Conservation (phyloP, 148 eudicot genomes). For the Chenopodium formosanum region DNA sequence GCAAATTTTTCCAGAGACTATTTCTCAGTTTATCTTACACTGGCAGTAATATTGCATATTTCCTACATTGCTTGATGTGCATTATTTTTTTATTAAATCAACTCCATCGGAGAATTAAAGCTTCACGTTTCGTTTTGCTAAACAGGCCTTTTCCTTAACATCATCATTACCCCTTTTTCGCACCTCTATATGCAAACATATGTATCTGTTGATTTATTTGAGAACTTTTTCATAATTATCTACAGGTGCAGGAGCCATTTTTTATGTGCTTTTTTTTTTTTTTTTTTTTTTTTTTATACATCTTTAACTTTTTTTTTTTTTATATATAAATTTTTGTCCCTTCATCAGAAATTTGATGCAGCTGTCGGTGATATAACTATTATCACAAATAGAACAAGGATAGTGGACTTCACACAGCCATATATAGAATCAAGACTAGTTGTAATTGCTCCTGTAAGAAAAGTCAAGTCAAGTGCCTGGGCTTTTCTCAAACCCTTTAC, state of each 20-base stretch:
- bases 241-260: background rate
- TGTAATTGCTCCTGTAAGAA: constrained; percentile 57
- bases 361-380: constrained; percentile 82
- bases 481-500: constrained; percentile 73
- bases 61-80: background rate
- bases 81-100: background rate
- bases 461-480: constrained; percentile 53
- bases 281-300: background rate
- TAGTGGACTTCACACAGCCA: constrained; percentile 88
- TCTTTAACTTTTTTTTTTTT: background rate
- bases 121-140: background rate
- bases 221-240: background rate
- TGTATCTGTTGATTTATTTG: background rate
- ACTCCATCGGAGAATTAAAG: background rate
- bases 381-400: constrained; percentile 64
- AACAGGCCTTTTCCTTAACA: background rate
- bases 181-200: background rate
- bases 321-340: background rate
- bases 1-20: background rate
- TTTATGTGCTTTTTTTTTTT: background rate
- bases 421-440: constrained; percentile 69
- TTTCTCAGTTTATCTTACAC: background rate
- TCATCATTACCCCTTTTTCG: background rate
- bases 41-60: background rate
- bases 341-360: constrained; percentile 68